phyloP scores from a whole-genome alignment of 768 basidiomycete genomes.

The Boletus sensibilis region DNA sequence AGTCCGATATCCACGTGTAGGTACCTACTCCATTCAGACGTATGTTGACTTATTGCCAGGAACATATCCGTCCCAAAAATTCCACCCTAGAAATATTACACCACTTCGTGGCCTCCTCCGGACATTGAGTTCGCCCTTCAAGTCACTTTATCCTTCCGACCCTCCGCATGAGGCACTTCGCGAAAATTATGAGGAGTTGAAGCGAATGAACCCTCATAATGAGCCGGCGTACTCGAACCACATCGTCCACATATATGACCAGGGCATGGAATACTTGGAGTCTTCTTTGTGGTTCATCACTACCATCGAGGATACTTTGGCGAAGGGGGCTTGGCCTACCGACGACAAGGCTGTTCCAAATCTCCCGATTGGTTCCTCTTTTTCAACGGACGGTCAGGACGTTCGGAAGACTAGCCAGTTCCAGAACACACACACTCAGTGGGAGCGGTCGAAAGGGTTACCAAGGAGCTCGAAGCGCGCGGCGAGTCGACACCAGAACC shows the following conservation, averaged over 20 bases:
- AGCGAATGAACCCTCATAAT: neutral
- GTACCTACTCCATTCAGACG: slow-evolving; percentile 16
- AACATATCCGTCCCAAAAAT: neutral
- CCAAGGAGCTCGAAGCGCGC: neutral
- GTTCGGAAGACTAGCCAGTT: neutral
- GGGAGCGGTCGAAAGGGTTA: neutral
- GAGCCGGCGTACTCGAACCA: neutral
- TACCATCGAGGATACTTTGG: neutral
- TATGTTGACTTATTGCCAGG: neutral
- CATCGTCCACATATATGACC: neutral
- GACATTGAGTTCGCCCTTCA: neutral
- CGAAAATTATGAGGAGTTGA: neutral
- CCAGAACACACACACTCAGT: neutral
- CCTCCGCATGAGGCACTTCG: neutral
- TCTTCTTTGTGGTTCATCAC: neutral
- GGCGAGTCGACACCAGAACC: neutral
- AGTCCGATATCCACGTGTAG: slow-evolving; percentile 64
- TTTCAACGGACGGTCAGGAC: neutral
- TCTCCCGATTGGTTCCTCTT: neutral
- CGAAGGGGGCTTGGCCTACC: neutral
- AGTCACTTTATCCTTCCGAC: neutral
- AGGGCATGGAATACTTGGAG: neutral
- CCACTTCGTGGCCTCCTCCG: neutral
- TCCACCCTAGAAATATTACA: neutral
- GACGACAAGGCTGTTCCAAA: neutral